Evolutionary conservation across 2,329 filamentous ascomycete species (phyloP), one percentile per base, ranked within the genome.

Genomic region (Apiospora koreana): DNA sequence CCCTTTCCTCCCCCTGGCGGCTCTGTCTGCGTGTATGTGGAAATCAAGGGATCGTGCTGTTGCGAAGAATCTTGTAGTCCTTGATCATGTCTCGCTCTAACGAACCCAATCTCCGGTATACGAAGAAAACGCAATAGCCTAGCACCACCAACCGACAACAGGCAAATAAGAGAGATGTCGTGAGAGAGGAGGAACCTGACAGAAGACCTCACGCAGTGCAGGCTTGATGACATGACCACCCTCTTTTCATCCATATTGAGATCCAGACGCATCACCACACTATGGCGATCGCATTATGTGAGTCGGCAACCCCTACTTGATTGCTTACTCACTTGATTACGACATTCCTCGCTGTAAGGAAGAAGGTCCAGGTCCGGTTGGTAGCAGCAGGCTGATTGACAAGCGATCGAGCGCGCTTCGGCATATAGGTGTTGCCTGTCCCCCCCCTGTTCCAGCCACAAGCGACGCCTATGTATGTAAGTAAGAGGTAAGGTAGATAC

Each of bases 181-280:
- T 8, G 18, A 21, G 25, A 25, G 23, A 54, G 48, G 35, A 10
- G 38, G 14, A 41, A 41, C 9, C 9, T 10, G n/a, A 35, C 25
- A 9, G 28, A 35, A 58, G 25, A 35, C 6, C 25, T 21, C 25
- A 31, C 50, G 28, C 6, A 28, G 50, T 35, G 50, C 18, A 38
- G 31, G 31, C 21, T n/a, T 62, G 54, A 38, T 62, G 31, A 38
- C 8, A 38, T 62, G 28, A 9, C 18, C 28, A 38, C 54, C 31
- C 54, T 62, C 31, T 62, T 62, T 38, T 62, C 54, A 62, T 62
- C 54, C 31, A 62, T 62, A 62, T 62, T 62, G 54, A 38, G 54
- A 62, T 62, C 31, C 54, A 38, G 54, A 38, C 7, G 50, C 50
- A n/a, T 58, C 21, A 35, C 16, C 50, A 58, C 28, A 58, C 50